Percentiles rank a stretch among this genome's conserved stretches.
phyloP scores from a whole-genome alignment of 2,329 filamentous ascomycete genomes.

The Xylariaceae sp. region DNA sequence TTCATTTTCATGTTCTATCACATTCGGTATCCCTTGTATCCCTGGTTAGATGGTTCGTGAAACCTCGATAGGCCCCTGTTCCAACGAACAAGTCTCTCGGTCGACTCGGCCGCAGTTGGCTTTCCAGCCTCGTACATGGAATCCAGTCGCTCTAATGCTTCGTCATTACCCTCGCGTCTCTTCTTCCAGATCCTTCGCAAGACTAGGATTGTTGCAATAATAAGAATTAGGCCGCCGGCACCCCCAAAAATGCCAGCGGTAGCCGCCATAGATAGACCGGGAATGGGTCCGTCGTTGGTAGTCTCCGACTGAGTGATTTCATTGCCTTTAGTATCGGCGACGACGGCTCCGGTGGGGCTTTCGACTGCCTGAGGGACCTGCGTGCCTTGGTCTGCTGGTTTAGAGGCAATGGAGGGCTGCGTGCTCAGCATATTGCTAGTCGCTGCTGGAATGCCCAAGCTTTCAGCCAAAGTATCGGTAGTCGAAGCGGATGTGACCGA shows the following conservation, averaged over 20 bases:
- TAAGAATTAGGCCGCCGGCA: slow-evolving; percentile 30
- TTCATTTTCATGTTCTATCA: slow-evolving; percentile 16
- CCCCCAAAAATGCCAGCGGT: slow-evolving; percentile 38
- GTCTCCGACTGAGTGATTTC: slow-evolving; percentile 23
- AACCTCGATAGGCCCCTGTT: slow-evolving; percentile 35
- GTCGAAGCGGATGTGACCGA: slow-evolving; percentile 26
- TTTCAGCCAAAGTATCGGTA: slow-evolving; percentile 27
- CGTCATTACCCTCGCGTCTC: slow-evolving; percentile 34
- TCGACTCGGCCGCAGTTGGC: slow-evolving; percentile 28
- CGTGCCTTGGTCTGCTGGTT: slow-evolving; percentile 5
- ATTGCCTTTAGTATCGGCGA: slow-evolving; percentile 15
- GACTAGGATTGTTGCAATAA: slow-evolving; percentile 29
- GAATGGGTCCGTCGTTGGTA: slow-evolving; percentile 14
- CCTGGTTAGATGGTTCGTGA: slow-evolving; percentile 30
- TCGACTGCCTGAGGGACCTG: slow-evolving; percentile 9
- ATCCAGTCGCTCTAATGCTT: slow-evolving; percentile 31
- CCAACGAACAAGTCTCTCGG: slow-evolving; percentile 34
- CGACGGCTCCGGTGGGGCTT: slow-evolving; percentile 3
- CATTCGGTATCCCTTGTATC: slow-evolving; percentile 35
- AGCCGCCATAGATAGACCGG: slow-evolving; percentile 26
- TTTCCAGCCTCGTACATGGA: slow-evolving; percentile 36
- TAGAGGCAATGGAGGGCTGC: slow-evolving; percentile 4
- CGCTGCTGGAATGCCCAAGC: slow-evolving; percentile 20
- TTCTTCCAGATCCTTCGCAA: slow-evolving; percentile 36
- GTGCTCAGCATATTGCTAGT: slow-evolving; percentile 12